Base-by-base conservation (phyloP, 768 basidiomycete species). In the Paxillus ammoniavirescens region DNA sequence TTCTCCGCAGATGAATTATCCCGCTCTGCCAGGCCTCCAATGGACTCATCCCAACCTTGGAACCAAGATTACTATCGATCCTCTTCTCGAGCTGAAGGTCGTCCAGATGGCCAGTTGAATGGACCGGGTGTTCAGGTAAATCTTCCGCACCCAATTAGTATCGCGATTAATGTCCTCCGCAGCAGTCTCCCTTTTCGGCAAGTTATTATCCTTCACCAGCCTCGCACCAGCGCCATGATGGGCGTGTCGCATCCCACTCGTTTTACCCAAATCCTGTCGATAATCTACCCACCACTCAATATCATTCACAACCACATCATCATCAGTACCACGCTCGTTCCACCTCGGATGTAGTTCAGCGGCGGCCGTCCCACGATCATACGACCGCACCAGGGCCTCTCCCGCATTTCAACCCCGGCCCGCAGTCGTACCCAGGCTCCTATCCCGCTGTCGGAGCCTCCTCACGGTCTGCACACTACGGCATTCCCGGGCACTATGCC, bases 1-100 rank as follows among this genome's bases (percentile, higher is more conserved):
- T 17, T 47, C 42, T 17, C 40, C 41, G 36, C 42, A 81, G 81
- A 77, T 64, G 82, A 84, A 61, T 66, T 83, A 17, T 74, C 79
- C 33, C 72, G 73, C 52, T 67, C 75, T 23, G 61, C 75, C 30
- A 66, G 64, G 55, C 68, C 72, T 30, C 67, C 70, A 56, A 71
- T 73, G 52, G 75, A 74, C 48, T 67, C 70, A 31, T 73, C 43
- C 53, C 72, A 59, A 72, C 77, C 50, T 55, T 83, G 60, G 76
- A 77, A 62, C 41, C 63, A 61, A 28, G 61, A 37, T 50, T 55
- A 56, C 12, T 60, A 70, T 40, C 63, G 59, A 53, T 56, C 68
- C 9, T 60, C 50, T 58, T 46, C 62, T 36, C 65, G 65, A 44
- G 55, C 58, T 35, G 61, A 65, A 41, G 52, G 63, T 57, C 64